Base-by-base conservation (phyloP, 2,329 filamentous ascomycete species). In the Beauveria caledonica region DNA sequence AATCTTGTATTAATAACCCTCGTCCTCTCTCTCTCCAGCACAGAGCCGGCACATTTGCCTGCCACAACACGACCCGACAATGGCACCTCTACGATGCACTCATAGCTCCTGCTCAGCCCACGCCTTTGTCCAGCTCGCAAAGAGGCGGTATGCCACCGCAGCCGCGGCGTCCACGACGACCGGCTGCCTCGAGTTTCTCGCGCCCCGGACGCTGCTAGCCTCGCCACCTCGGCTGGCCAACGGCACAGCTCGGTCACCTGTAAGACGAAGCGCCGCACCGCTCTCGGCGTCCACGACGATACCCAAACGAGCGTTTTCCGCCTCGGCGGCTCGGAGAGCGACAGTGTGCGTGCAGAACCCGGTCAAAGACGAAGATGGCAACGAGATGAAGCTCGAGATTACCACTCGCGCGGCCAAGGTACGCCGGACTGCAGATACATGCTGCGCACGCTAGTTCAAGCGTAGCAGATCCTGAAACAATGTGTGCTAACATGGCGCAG, bases 331-430 rank as follows among this genome's bases (percentile, higher is more conserved):
- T 7, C 69, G 68, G 54, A 65, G 67, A 29, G 75, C 73, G 62
- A 86, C 84, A 0, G 72, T 74, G 33, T 79, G 79, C 46, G 74
- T 85, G 5, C 73, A 79, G 64, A 96, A 97, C 70, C 89, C 91
- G 0, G 85, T 87, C 66, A 81, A 81, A 60, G 90, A 94, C 71
- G 90, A 95, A 36, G 85, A 92, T 60, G 93, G 93, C 27, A 87
- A 90, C n/a, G 83, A 87, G 21, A 91, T 96, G 86, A 77, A 78
- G 66, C 80, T 99, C 25, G 87, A 88, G 58, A 96, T 97, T 63
- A 95, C 92, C 0, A 82, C 89, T 2, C 84, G 92, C 53, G 93
- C 93, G 45, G 87, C 89, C 46, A 84, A 89, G 76, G 89, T 92
- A 80, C 54, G 78, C 59, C 25, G 29, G 27, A 19, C 17, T n/a